Evolutionary conservation across 306 rosid genomes (phyloP).

Genomic region (Citrullus amarus): DNA sequence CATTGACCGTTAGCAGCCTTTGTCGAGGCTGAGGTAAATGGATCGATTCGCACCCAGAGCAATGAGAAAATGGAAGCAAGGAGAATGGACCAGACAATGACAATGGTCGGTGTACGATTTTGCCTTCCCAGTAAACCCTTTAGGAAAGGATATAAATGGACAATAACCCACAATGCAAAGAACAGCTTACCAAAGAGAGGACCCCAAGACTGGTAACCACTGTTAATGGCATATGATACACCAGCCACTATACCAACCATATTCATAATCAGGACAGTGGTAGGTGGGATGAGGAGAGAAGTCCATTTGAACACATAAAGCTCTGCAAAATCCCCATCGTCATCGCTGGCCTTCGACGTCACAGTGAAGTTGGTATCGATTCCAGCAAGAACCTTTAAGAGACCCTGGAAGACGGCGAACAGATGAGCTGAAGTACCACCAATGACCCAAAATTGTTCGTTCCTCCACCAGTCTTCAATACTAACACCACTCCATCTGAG

Average conservation of each 20-base stretch:
- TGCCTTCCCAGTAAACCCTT: constrained; percentile 64
- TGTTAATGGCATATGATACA: constrained; percentile 53
- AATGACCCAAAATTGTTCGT: constrained; percentile 96
- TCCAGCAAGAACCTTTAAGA: constrained; percentile 57
- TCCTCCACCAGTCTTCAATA: constrained; percentile 99
- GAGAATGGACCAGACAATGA: constrained; percentile 61
- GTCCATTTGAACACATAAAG: constrained; percentile 74
- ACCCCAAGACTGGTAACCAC: constrained; percentile 80
- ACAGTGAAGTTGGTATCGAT: constrained; percentile 66
- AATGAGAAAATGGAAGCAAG: constrained; percentile 71
- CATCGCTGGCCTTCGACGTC: constrained; percentile 62
- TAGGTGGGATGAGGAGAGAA: constrained; percentile 65
- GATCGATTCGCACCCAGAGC: constrained; percentile 69
- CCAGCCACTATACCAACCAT: constrained; percentile 68
- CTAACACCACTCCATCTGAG: constrained; percentile 99
- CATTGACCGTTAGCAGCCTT: constrained; percentile 35
- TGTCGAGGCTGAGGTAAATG: constrained; percentile 29
- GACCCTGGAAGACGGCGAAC: constrained; percentile 95
- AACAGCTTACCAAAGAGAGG: constrained; percentile 61
- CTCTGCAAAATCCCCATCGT: constrained; percentile 59
- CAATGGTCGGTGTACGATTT: constrained; percentile 67
- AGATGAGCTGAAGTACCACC: constrained; percentile 99
- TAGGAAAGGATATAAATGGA: constrained; percentile 68
- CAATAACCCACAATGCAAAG: constrained; percentile 67
- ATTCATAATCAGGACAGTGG: constrained; percentile 56